Conservation (phyloP, 306 rosid species). For the Corylus avellana region DNA sequence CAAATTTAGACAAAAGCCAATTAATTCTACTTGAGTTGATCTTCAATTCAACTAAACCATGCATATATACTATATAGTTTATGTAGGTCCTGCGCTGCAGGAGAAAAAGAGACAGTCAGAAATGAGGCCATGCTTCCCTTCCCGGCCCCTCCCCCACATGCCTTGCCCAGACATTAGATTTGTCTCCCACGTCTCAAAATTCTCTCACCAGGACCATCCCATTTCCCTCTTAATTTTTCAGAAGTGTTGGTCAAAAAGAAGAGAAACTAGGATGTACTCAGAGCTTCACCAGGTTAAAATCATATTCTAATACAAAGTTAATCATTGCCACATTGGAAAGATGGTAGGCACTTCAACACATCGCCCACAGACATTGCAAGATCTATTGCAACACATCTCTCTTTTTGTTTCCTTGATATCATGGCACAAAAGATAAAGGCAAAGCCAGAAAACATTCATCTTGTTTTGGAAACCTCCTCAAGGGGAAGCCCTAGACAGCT, state of each 20-base stretch:
- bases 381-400: constrained; percentile 9
- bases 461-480: neutral
- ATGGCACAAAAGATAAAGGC: constrained; percentile 11
- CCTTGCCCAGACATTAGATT: constrained; percentile 41
- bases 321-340: neutral
- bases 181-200: constrained; percentile 37
- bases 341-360: neutral
- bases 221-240: constrained; percentile 4
- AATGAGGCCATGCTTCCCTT: constrained; percentile 53
- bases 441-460: constrained; percentile 3
- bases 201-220: constrained; percentile 18
- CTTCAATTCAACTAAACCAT: neutral
- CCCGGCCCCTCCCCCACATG: constrained; percentile 41
- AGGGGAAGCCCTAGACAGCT: neutral
- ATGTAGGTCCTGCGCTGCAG: constrained; percentile 39
- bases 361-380: neutral
- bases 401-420: constrained; percentile 20
- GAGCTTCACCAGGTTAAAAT: neutral
- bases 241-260: constrained; percentile 26
- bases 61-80: neutral
- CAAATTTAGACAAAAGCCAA: neutral
- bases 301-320: neutral
- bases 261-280: constrained; percentile 9
- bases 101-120: constrained; percentile 38
- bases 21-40: neutral